Conservation (phyloP, 2,329 filamentous ascomycete genomes). For the Hymenoscyphus albidus region DNA sequence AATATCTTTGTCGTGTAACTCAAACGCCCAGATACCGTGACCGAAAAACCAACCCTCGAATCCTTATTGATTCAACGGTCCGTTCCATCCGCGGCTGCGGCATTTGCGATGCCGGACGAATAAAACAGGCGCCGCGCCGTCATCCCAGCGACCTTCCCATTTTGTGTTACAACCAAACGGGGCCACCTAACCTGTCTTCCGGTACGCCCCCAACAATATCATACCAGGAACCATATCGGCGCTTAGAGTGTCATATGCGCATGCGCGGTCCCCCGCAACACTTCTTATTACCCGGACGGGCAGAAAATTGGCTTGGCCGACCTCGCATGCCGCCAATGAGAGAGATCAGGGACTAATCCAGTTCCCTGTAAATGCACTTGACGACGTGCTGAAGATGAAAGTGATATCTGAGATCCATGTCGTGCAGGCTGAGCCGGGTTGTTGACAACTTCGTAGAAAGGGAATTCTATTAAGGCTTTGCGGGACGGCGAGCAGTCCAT, state of each 20-base stretch:
- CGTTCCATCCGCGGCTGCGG: slow-evolving; percentile 9
- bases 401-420: not conserved
- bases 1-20: not conserved
- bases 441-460: not conserved
- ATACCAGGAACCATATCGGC: slow-evolving; percentile 15
- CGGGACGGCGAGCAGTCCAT: slow-evolving; percentile 31
- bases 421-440: not conserved
- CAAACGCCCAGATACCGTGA: not conserved
- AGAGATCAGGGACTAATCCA: not conserved
- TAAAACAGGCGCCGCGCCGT: not conserved
- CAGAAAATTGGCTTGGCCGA: not conserved
- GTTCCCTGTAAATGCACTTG: not conserved
- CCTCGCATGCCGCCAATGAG: too few relatives aligned
- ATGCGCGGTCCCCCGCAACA: slow-evolving; percentile 10
- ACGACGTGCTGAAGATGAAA: not conserved
- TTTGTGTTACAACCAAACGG: not conserved
- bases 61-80: not conserved
- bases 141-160: slow-evolving; percentile 7
- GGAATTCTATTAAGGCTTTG: not conserved
- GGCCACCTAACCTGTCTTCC: slow-evolving; percentile 1
- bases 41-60: not conserved
- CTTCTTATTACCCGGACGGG: too few relatives aligned
- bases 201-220: slow-evolving; percentile 6
- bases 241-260: slow-evolving; percentile 18
- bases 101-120: slow-evolving; percentile 9